Conservation (phyloP, 1,139 yeast genomes). For the Waltiozyma sp. region DNA sequence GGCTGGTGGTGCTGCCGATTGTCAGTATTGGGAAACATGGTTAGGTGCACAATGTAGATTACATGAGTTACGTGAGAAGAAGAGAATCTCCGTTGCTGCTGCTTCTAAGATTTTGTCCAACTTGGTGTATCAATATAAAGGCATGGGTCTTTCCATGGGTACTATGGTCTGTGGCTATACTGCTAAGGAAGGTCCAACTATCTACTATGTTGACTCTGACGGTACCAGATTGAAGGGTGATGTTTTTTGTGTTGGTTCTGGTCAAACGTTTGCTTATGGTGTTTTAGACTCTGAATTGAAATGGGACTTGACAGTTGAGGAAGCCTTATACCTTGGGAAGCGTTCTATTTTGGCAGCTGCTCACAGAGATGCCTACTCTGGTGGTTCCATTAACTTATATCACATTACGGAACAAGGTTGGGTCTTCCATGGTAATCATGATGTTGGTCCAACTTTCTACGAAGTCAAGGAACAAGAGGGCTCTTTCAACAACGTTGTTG, state of each 20-base stretch:
- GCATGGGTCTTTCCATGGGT: constrained; percentile 99
- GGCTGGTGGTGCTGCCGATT: constrained; percentile 99
- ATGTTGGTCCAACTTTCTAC: constrained; percentile 89
- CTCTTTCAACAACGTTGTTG: constrained; percentile 82
- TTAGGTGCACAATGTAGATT: constrained; percentile 92
- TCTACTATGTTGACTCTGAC: constrained; percentile 93
- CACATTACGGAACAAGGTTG: constrained; percentile 93
- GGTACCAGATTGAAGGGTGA: constrained; percentile 95
- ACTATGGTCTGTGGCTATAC: constrained; percentile 98
- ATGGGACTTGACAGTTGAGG: constrained; percentile 87
- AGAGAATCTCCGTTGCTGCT: constrained; percentile 91
- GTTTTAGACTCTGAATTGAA: constrained; percentile 84
- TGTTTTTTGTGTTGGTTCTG: constrained; percentile 95
- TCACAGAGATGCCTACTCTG: constrained; percentile 97
- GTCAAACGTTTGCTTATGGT: constrained; percentile 99
- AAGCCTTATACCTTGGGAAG: constrained; percentile 88
- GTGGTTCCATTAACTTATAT: constrained; percentile 89
- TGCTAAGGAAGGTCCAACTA: constrained; percentile 88
- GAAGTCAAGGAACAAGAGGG: constrained; percentile 80
- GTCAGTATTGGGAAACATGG: constrained; percentile 99
- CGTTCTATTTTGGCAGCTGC: constrained; percentile 96
- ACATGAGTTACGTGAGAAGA: constrained; percentile 89
- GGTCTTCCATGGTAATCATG: constrained; percentile 91
- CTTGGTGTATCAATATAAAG: constrained; percentile 87
- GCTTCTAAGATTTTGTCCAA: constrained; percentile 91